Percentiles rank a stretch among this genome's conserved stretches.
phyloP scores from a whole-genome alignment of 2,329 filamentous ascomycete species.

The Aspergillus proliferans region DNA sequence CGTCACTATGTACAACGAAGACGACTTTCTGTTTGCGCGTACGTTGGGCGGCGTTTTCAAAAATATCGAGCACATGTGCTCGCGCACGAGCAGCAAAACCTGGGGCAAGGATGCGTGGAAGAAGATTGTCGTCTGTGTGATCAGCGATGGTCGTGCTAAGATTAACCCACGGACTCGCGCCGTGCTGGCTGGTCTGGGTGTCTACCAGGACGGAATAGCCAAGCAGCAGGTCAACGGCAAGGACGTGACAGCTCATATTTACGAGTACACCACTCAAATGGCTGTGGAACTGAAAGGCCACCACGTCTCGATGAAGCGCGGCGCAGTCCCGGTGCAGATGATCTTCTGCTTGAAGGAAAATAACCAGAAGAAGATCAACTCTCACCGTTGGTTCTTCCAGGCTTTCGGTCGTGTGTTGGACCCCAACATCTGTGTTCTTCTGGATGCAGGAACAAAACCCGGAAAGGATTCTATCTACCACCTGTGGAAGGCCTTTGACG shows the following conservation, averaged over 20 bases:
- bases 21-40: slow-evolving; percentile 89
- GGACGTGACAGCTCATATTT: slow-evolving; percentile 94
- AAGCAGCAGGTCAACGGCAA: slow-evolving; percentile 97
- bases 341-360: slow-evolving; percentile 98
- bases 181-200: slow-evolving; percentile 83
- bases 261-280: slow-evolving; percentile 61
- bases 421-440: slow-evolving; percentile 91
- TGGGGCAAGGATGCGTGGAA: slow-evolving; percentile 99
- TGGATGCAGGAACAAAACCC: slow-evolving; percentile 93
- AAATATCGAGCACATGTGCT: slow-evolving; percentile 98
- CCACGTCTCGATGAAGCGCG: slow-evolving; percentile 76
- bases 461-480: slow-evolving; percentile 95
- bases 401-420: slow-evolving; percentile 88
- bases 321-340: slow-evolving; percentile 84
- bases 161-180: slow-evolving; percentile 90
- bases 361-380: slow-evolving; percentile 99
- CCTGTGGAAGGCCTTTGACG: slow-evolving; percentile 95
- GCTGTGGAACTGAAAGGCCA: slow-evolving; percentile 85
- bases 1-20: slow-evolving; percentile 98
- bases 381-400: slow-evolving; percentile 97
- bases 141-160: slow-evolving; percentile 93
- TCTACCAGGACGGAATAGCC: slow-evolving; percentile 96
- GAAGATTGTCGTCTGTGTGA: slow-evolving; percentile 97
- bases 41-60: slow-evolving; percentile 98
- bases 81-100: slow-evolving; percentile 84